Conservation (phyloP, 164 flowering plant genomes). For the Vitis labrusca region DNA sequence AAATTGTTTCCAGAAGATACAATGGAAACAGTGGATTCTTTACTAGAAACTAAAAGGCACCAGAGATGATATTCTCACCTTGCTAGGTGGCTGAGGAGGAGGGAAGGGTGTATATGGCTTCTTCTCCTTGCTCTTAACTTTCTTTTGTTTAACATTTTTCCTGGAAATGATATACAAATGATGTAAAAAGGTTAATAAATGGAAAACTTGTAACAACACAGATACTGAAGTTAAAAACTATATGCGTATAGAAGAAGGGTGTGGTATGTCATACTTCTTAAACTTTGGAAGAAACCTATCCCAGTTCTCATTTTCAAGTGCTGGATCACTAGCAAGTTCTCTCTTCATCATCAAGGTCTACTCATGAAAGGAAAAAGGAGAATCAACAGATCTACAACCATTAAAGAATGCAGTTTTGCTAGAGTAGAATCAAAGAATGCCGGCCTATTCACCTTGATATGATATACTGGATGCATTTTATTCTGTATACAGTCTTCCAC, state of each 20-base stretch:
- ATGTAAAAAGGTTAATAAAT: not conserved
- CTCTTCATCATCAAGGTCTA: constrained; percentile 83
- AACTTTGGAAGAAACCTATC: constrained; percentile 94
- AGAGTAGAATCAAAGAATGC: not conserved
- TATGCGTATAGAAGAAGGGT: not conserved
- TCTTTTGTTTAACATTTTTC: constrained; percentile 90
- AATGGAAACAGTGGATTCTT: not conserved
- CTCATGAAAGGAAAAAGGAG: constrained; percentile 1
- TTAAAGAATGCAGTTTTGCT: too few species aligned
- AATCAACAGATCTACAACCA: not conserved
- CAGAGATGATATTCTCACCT: constrained; percentile 47
- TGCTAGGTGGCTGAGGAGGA: constrained; percentile 91
- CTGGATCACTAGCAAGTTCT: constrained; percentile 83
- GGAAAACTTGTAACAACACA: not conserved
- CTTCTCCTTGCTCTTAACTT: constrained; percentile 79
- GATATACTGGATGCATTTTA: constrained; percentile 78
- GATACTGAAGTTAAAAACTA: not conserved
- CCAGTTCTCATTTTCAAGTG: constrained; percentile 84
- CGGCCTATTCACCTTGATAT: constrained; percentile 63
- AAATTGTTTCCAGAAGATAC: too few species aligned
- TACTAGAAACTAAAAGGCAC: not conserved
- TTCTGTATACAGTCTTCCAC: constrained; percentile 92
- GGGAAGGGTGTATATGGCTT: constrained; percentile 95
- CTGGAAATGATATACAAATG: constrained; percentile 32
- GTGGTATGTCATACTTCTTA: constrained; percentile 61